Evolutionary conservation across 202 grass and related monocot genomes (phyloP).

Genomic region (Panicum hallii): DNA sequence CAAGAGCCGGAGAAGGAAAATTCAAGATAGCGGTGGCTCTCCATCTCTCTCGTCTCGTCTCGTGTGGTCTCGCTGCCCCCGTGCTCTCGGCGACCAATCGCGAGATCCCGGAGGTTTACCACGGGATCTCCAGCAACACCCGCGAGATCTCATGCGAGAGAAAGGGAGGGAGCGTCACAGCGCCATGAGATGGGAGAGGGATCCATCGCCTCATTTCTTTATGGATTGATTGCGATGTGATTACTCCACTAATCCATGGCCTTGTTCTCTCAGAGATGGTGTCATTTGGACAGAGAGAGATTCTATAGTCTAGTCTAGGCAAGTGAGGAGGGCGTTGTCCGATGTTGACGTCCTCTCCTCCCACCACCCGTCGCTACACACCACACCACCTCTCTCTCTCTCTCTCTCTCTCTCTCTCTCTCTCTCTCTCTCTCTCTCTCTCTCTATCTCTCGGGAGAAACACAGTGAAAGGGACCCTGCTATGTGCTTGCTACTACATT

Average conservation of each 20-base stretch:
- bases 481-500: background rate
- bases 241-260: constrained; percentile 7
- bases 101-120: background rate
- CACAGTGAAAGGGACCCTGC: background rate
- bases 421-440: background rate
- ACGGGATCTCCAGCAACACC: background rate
- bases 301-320: background rate
- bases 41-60: background rate
- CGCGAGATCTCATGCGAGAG: background rate
- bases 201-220: constrained; percentile 8
- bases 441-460: background rate
- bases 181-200: background rate
- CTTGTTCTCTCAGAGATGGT: constrained; percentile 2
- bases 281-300: background rate
- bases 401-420: background rate
- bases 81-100: background rate
- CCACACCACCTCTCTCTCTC: background rate
- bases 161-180: background rate
- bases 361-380: too few relatives aligned
- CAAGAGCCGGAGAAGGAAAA: background rate
- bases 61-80: background rate
- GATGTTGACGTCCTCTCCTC: background rate
- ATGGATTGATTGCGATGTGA: constrained; percentile 45
- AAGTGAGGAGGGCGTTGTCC: background rate
- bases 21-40: constrained; percentile 23